Base-by-base conservation (phyloP, 345 rosid genomes). In the Erysimum cheiranthoides region DNA sequence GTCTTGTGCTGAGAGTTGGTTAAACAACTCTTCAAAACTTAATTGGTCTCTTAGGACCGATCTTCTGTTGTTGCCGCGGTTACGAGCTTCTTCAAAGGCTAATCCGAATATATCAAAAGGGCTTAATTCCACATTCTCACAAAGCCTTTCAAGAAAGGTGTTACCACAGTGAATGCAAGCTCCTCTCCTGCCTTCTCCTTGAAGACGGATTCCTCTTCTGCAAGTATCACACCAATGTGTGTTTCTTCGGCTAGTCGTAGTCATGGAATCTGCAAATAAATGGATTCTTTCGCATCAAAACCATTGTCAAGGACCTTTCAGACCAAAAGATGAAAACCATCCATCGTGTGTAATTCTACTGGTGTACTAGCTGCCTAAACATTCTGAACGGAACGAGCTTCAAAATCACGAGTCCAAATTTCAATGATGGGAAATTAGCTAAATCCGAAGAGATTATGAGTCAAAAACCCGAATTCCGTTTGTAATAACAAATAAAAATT, bases 201-300 rank as follows among this genome's bases (percentile, higher is more conserved):
- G 56, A 51, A 61, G 57, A 61, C 38, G 58, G 5, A 61, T 34
- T 68, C 74, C 79, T 70, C 76, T 21, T 57, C 80, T 56, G 6
- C 80, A 70, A 46, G 61, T 71, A n/a, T 25, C 38, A 38, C 80
- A 77, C 80, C 80, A 77, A 47, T 77, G 76, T 71, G 80, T 77
- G 32, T 47, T 77, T 63, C 25, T 70, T 16, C 76, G 67, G 8
- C 61, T 77, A 47, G 25, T 38, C 54, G 68, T 77, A 10, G 46
- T 57, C 80, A 77, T 77, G 5, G 38, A 62, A 62, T 46, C 80
- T 69, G 47, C 60, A 1, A 65, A 25, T 34, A 7, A 10, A 21
- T 2, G n/a, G 9, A 34, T 4, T 38, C 6, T 38, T 64, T 25
- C 47, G 45, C 32, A 25, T 65, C 58, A 65, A 38, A 45, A 7